Evolutionary conservation across 23 red algal genomes (phyloP), one percentile per base, ranked within the genome.

Genomic region (Gracilaria domingensis): DNA sequence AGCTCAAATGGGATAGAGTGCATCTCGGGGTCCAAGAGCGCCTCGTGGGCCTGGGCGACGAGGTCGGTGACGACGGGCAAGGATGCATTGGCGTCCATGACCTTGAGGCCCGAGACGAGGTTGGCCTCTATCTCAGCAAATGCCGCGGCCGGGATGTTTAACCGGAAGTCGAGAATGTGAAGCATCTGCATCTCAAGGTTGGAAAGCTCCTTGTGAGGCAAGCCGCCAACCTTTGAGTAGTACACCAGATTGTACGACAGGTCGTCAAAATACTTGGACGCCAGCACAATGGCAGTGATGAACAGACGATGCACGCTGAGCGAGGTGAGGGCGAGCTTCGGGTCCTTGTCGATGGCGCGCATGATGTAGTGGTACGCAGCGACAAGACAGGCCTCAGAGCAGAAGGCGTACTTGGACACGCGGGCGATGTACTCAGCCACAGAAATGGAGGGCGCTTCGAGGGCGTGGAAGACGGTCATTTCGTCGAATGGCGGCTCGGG

Each of bases 201-300:
- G 37, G 93, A 85, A 18, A 96, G 58, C 57, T 99, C 97, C 62
- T 44, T 56, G 64, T 88, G 25, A 2, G 92, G 89, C 20, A 96
- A 38, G 38, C 95, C 95, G 24, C 94, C 97, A 11, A 99, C 93
- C 81, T 96, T 95, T 0, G 94, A 73, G 74, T 95, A 99, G 50
- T 95, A 99, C 55, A 79, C 49, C 75, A 94, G 93, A 65, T 96
- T 95, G 81, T 99, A 96, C 58, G 83, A 93, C 21, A 90, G 32
- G 78, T 99, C 97, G 55, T 99, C 97, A 40, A 87, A 85, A 66
- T 93, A 99, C 79, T 99, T 99, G 50, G 67, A 85, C 13, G 97
- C 93, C 17, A 99, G 54, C 56, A 99, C 83, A 28, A 96, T 56
- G 13, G 91, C 88, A 0, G 97, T 95, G 51, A 99, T 91, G 14